phyloP scores from a whole-genome alignment of 345 rosid genomes.

The Hirschfeldia incana region DNA sequence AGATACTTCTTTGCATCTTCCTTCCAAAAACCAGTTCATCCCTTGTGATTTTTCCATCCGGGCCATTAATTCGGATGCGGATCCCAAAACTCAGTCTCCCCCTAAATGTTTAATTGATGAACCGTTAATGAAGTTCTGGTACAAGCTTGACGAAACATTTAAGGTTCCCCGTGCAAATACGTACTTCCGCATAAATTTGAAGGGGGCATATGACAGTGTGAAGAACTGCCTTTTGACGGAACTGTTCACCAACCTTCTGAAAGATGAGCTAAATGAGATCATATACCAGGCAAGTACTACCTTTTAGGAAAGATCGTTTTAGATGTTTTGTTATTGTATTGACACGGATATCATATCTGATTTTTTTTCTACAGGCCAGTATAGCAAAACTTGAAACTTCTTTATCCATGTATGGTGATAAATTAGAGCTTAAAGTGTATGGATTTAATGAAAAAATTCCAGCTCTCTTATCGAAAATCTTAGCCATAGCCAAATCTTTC shows the following conservation, averaged over 20 bases:
- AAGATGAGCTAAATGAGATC: constrained; percentile 88
- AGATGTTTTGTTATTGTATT: constrained; percentile 16
- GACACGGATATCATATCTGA: constrained; percentile 21
- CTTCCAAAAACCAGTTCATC: constrained; percentile 78
- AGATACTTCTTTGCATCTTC: constrained; percentile 71
- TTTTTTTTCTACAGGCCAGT: constrained; percentile 64
- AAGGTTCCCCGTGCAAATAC: constrained; percentile 88
- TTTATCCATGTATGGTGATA: constrained; percentile 64
- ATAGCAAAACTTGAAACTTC: constrained; percentile 91
- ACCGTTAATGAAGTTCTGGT: constrained; percentile 86
- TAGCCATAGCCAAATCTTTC: constrained; percentile 71
- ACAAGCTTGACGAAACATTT: constrained; percentile 83
- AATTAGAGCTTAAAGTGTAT: constrained; percentile 84
- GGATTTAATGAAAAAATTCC: constrained; percentile 92
- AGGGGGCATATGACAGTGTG: constrained; percentile 67
- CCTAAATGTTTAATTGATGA: constrained; percentile 78
- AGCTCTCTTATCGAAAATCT: constrained; percentile 68
- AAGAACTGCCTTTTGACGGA: constrained; percentile 77
- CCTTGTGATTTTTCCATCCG: constrained; percentile 79
- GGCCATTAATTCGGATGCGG: constrained; percentile 42
- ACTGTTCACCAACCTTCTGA: constrained; percentile 80
- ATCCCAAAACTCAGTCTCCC: constrained; percentile 39
- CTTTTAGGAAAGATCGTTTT: constrained; percentile 12
- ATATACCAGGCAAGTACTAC: constrained; percentile 73
- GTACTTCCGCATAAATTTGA: constrained; percentile 81